Base-by-base conservation (phyloP, 1,284 basidiomycete species). In the Tremellales sp. region DNA sequence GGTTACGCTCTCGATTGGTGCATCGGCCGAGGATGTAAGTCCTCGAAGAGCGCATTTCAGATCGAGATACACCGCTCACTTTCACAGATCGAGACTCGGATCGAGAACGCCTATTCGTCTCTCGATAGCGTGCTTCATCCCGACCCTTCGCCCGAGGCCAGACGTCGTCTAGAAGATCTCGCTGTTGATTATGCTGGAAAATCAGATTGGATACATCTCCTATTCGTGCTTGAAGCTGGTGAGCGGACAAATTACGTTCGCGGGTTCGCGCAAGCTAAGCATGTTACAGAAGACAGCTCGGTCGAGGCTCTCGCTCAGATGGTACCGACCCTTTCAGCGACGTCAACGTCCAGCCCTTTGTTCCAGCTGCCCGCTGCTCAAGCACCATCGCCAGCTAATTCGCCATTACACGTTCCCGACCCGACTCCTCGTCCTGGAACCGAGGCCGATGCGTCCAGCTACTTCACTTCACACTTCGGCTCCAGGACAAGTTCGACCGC, bases 51-150 rank as follows among this genome's bases (percentile, higher is more conserved):
- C 29, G 29, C 10, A 33, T 33, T 33, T 10, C n/a, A n/a, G 10
- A 33, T 39, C 36, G 10, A 39, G 19, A 19, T 8, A 39, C 19
- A 19, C 8, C 8, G 13, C 36, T 39, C 10, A 39, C 23, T n/a
- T n/a, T n/a, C 21, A 27, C 36, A 65, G 63, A 46, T 53, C n/a
- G 45, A 45, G 17, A 33, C 29, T 3, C 49, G 36, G 17, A 49
- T 62, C 0, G 19, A 42, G 8, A 49, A 54, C 4, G 43, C 53
- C 1, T 72, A 70, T 48, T 25, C 51, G 2, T 43, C 53, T 2
- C 54, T 72, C 2, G 52, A 68, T 49, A 46, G 40, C 2, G 43
- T 68, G 1, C 53, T 72, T 4, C 49, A 64, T 46, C 62, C 67
- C 3, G 40, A 49, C 4, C 51, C 62, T 1, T 44, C 46, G 1